Evolutionary conservation across 2,329 filamentous ascomycete genomes (phyloP).

Genomic region (Berkeleyomyces basicola): DNA sequence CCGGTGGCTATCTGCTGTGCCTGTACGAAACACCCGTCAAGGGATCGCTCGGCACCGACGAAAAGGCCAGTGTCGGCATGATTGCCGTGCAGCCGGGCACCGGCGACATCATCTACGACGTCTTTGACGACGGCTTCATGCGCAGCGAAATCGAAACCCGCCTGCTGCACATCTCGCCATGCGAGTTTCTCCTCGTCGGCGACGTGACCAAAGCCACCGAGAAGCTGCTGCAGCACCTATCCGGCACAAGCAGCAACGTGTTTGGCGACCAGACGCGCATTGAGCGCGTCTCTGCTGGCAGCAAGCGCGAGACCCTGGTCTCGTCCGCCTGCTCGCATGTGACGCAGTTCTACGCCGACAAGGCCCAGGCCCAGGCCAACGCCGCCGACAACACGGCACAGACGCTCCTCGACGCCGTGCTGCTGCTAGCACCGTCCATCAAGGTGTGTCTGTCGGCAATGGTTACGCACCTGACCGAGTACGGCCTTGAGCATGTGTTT

Average conservation of each 20-base stretch:
- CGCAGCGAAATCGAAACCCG: constrained; percentile 87
- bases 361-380: constrained; percentile 58
- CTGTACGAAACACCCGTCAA: constrained; percentile 74
- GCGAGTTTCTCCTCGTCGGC: constrained; percentile 86
- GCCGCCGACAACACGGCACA: constrained; percentile 31
- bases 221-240: constrained; percentile 79
- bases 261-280: constrained; percentile 83
- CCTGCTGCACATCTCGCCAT: constrained; percentile 87
- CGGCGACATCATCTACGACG: constrained; percentile 88
- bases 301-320: background rate
- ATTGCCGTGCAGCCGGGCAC: constrained; percentile 91
- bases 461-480: constrained; percentile 85
- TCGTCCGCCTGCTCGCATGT: constrained; percentile 56
- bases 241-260: constrained; percentile 75
- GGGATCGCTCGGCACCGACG: constrained; percentile 64
- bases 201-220: constrained; percentile 80
- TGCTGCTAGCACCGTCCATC: constrained; percentile 69
- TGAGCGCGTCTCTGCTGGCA: constrained; percentile 40
- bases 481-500: constrained; percentile 88
- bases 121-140: constrained; percentile 97
- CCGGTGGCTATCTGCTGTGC: constrained; percentile 81
- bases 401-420: constrained; percentile 65
- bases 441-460: constrained; percentile 89
- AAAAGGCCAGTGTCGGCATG: constrained; percentile 82
- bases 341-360: constrained; percentile 80